Evolutionary conservation across 352 stramenopile genomes (phyloP), one percentile per base, ranked within the genome.

Genomic region (Pythium phragmitis): DNA sequence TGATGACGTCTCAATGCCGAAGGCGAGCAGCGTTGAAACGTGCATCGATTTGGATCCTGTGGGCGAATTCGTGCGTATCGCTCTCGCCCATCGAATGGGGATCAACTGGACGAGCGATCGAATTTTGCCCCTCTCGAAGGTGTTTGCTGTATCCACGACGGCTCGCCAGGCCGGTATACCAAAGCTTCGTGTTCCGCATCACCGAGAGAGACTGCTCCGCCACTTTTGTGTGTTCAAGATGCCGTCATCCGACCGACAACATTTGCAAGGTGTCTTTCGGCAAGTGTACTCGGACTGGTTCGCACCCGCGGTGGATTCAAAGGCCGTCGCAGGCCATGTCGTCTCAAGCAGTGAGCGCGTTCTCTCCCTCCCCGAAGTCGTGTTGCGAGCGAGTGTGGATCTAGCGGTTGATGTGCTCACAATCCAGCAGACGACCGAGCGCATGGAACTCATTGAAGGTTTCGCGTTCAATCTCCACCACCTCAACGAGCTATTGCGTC

Each of bases 381-480:
- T 81, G 11, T 51, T 88, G n/a, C 77, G 81, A 2, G 81, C 77
- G 2, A 79, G 64, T 47, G 57, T 87, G n/a, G 79, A 90, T 57
- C 64, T 88, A n/a, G 58, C 57, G 7, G 55, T 72, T 4, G 77
- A 88, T n/a, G 39, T 76, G n/a, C 39, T 68, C 7, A 61, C 46
- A 11, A 51, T 85, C 6, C 77, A 86, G 39, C 75, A 78, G 34
- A 57, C 69, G 6, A 59, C 42, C 26, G 46, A 54, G 12, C 36
- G 63, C 2, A 13, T 47, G 0, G 21, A 70, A 7, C 52, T 58
- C 34, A 41, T 55, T n/a, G 23, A 34, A 26, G 66, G 63, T 16
- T 70, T 74, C 19, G 48, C 71, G 8, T 87, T 90, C 56, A 88
- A 87, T 14, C 57, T 87, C 4, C 77, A 90, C 30, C 67, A 83